phyloP scores from a whole-genome alignment of 805 yeast species.

The Tetrapisispora nanseiensis region DNA sequence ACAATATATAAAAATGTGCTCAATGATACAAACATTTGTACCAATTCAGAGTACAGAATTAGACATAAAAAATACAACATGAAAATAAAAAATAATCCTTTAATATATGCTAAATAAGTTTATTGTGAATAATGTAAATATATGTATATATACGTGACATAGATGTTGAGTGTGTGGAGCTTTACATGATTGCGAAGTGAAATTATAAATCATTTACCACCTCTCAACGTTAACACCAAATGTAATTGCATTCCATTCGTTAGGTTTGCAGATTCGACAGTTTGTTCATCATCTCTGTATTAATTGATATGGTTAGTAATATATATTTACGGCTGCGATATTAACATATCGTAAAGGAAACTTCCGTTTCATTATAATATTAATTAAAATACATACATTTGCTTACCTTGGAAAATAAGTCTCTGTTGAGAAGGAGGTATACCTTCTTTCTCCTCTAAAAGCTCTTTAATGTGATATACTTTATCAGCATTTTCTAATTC shows the following conservation, averaged over 20 bases:
- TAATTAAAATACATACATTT: slow-evolving; percentile 46
- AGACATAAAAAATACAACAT: too few relatives aligned
- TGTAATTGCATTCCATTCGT: slow-evolving; percentile 82
- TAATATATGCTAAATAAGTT: too few relatives aligned
- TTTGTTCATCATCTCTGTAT: slow-evolving; percentile 55
- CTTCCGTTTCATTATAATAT: too few relatives aligned
- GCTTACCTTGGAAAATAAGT: slow-evolving; percentile 81
- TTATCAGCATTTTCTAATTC: slow-evolving; percentile 29
- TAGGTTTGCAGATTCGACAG: slow-evolving; percentile 64
- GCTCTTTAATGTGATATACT: slow-evolving; percentile 71
- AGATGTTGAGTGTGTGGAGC: too few relatives aligned
- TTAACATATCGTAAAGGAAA: neutral
- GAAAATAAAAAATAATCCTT: too few relatives aligned
- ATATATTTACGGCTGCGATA: slow-evolving; percentile 5
- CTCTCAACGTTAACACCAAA: slow-evolving; percentile 84
- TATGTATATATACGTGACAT: too few relatives aligned
- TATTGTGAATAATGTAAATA: too few relatives aligned
- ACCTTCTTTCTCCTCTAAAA: slow-evolving; percentile 92
- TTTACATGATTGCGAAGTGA: neutral
- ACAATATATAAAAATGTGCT: too few relatives aligned
- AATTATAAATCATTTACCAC: slow-evolving; percentile 42
- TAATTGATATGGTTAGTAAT: slow-evolving; percentile 1
- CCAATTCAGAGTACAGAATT: too few relatives aligned
- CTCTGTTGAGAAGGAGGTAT: slow-evolving; percentile 95
- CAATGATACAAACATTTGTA: too few relatives aligned